A percentile compares a stretch with the other conserved stretches of the same genome.
Evolutionary conservation across 164 flowering plant species (phyloP).

Genomic region (Vitis vinifera): ASM3070453v1 NC_081823.1:6309501-6310000

Average conservation of each 20-base stretch:
- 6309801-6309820: conserved; percentile 95
- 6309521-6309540: conserved; percentile 82
- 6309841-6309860: conserved; percentile 95
- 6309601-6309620: too few species aligned
- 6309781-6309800: conserved; percentile 75
- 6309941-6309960: conserved; percentile 90
- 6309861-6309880: conserved; percentile 96
- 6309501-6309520: conserved; percentile 73
- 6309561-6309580: neutral
- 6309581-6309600: neutral
- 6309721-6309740: conserved; percentile 83
- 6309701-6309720: conserved; percentile 96
- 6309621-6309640: conserved; percentile 25
- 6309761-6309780: conserved; percentile 83
- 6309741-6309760: conserved; percentile 95
- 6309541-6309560: conserved; percentile 68
- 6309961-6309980: conserved; percentile 96
- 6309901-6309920: conserved; percentile 95
- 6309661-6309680: conserved; percentile 95
- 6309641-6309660: conserved; percentile 82
- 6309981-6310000: conserved; percentile 97
- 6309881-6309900: conserved; percentile 98
- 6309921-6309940: conserved; percentile 97
- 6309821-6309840: conserved; percentile 63
- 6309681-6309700: conserved; percentile 93